Base-by-base conservation (phyloP, 352 stramenopile species). In the Globisporangium polare region DNA sequence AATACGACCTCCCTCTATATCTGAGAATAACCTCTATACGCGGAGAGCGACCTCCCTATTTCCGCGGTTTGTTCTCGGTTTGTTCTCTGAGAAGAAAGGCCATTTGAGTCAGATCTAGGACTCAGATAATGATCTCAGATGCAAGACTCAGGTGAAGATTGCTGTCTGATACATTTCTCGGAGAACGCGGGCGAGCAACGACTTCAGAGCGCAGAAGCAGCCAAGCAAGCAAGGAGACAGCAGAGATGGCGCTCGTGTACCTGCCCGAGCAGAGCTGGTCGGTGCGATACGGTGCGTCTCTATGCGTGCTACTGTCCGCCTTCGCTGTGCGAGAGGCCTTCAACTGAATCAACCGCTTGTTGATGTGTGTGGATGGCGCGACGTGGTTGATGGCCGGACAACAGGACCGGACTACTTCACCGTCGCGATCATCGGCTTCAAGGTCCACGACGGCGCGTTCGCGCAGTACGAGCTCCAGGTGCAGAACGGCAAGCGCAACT, bases 371-470 rank as follows among this genome's bases (percentile, higher is more conserved):
- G 31, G 2, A 9, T 65, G 22, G 0, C 46, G 31, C 45, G 24
- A 3, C n/a, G 18, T 56, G 42, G 13, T 52, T n/a, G 9, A 24
- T 31, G 18, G 47, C 60, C 39, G 50, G 27, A 27, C 22, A 9
- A 37, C 58, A 91, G 82, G 82, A 4, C 69, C 77, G 0, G 80
- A 92, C 63, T 92, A 90, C 68, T 92, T 90, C 61, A 92, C 83
- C 0, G 78, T 86, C 51, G 69, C 75, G 18, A 81, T 89, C 43
- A 73, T 87, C 55, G 71, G 72, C 29, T 72, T 77, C 43, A 46
- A 74, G 9, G 64, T 92, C 12, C 77, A 86, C 61, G 71, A 79
- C 8, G 47, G 74, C 52, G 45, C 69, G 50, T 86, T 80, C 63
- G 83, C 83, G 20, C 64, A 80, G 53, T 92, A 87, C 66, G 80